A percentile compares a stretch with the other conserved stretches of the same genome.
These are phyloP conservation scores for Pestalotiopsis sp. DNA, from an alignment of 2,329 filamentous ascomycete genomes.

Conservation along the genomic window DNA sequence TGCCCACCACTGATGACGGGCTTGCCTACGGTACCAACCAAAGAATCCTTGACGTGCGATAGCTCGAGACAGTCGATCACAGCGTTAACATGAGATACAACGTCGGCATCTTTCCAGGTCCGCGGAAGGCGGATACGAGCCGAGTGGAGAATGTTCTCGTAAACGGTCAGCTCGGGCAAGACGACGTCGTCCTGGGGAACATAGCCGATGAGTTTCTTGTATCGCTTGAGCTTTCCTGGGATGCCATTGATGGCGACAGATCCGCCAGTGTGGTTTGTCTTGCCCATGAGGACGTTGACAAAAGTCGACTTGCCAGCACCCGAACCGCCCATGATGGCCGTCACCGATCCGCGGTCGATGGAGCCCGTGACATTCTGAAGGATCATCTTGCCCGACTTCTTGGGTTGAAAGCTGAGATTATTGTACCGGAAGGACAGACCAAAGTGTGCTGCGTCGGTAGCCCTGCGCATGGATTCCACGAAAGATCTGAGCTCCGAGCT, in stretches of 20 bases:
- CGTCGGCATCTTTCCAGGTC: constrained; percentile 51
- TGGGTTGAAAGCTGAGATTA: constrained; percentile 51
- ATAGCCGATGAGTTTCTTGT: constrained; percentile 64
- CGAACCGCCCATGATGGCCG: constrained; percentile 62
- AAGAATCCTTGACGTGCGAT: constrained; percentile 51
- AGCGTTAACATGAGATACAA: constrained; percentile 56
- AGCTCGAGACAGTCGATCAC: constrained; percentile 59
- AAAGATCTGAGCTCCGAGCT: constrained; percentile 49
- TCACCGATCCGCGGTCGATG: constrained; percentile 57
- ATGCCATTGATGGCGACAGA: constrained; percentile 56
- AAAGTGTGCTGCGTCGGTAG: constrained; percentile 52
- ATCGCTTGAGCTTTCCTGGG: constrained; percentile 49
- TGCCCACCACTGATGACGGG: constrained; percentile 61
- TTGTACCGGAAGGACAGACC: constrained; percentile 58
- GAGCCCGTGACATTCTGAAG: constrained; percentile 56
- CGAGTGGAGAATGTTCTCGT: constrained; percentile 64
- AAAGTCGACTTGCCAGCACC: constrained; percentile 65
- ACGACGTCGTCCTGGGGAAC: constrained; percentile 66
- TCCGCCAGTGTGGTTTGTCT: constrained; percentile 53
- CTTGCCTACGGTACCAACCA: constrained; percentile 54
- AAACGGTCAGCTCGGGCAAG: constrained; percentile 61
- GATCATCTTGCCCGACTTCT: constrained; percentile 46
- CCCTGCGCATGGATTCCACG: constrained; percentile 54
- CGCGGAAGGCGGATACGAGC: constrained; percentile 56
- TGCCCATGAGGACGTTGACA: constrained; percentile 65